Base-by-base conservation (phyloP, 2,329 filamentous ascomycete species). In the Penicillium sp. region DNA sequence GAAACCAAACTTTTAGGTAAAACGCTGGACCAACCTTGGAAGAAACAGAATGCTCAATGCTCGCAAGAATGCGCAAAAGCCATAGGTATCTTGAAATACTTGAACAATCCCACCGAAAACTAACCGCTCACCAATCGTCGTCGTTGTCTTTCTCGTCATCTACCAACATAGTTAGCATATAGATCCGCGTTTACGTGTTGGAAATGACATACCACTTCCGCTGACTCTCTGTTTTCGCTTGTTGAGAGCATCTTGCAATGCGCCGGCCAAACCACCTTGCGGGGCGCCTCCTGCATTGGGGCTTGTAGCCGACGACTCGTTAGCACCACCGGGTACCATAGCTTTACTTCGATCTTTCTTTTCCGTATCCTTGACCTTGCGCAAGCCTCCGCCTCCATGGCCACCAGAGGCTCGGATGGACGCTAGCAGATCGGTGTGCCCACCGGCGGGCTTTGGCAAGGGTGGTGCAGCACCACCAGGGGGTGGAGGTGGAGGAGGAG, bases 221-320 rank as follows among this genome's bases (percentile, higher is more conserved):
- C 90, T 91, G 73, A 97, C 93, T 82, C 96, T 96, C 76, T 91
- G 86, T 81, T 97, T 97, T 75, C 93, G 84, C 78, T 90, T 89
- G 70, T 88, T 86, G 67, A 93, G 76, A 57, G 89, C 89, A 59
- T 86, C 88, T 59, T 90, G 90, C 66, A 96, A 78, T 48, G 91
- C 93, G 78, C 89, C 91, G 23, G 91, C 91, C 83, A 97, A 85
- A 36, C 86, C 87, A 55, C 86, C 78, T 44, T 76, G 78, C 56
- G 74, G 75, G 44, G 69, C 74, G 36, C 77, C 85, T 12, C 84
- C 83, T 19, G 80, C 82, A 43, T 82, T 82, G 49, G 78, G 73
- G 49, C 80, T 72, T 43, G 83, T 77, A 9, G 84, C 64, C 89
- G 77, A 45, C n/a, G 50, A 54, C 85, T 89, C 62, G 80, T 79